These are phyloP conservation scores for Euptelea pleiosperma DNA, from an alignment of 164 flowering plant genomes.

Conservation along the genomic window DNA sequence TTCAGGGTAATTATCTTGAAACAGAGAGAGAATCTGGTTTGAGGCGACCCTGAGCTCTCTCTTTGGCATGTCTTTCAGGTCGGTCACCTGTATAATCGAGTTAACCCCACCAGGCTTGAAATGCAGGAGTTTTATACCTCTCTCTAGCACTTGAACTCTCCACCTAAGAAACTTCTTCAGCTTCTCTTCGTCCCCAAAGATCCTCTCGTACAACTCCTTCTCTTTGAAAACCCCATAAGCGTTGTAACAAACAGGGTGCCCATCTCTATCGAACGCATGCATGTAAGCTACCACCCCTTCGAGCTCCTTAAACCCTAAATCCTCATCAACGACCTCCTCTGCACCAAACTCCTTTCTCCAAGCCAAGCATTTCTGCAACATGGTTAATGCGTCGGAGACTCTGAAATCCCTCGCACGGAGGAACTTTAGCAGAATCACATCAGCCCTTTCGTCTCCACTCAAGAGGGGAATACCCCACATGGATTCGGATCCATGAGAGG, in stretches of 20 bases:
- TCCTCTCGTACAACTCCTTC: constrained; percentile 76
- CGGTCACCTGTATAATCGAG: constrained; percentile 86
- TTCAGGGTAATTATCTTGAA: constrained; percentile 98
- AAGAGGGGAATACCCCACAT: constrained; percentile 78
- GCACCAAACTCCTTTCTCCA: constrained; percentile 88
- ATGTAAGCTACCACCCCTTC: constrained; percentile 82
- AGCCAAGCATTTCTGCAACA: constrained; percentile 56
- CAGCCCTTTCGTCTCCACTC: constrained; percentile 50
- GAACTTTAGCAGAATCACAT: constrained; percentile 81
- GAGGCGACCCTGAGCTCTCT: constrained; percentile 92
- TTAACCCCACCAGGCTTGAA: constrained; percentile 92
- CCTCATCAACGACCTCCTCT: constrained; percentile 62
- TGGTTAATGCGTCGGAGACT: constrained; percentile 49
- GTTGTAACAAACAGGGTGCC: constrained; percentile 94
- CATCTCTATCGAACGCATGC: constrained; percentile 66
- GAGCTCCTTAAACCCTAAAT: constrained; percentile 75
- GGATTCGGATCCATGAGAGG: constrained; percentile 29
- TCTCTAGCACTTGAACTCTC: constrained; percentile 95
- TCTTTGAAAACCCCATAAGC: constrained; percentile 92
- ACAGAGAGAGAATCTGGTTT: constrained; percentile 74
- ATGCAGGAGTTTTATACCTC: constrained; percentile 65
- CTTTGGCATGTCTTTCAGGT: constrained; percentile 97
- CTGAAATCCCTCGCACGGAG: constrained; percentile 85
- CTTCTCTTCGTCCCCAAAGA: constrained; percentile 88
- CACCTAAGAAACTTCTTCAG: constrained; percentile 74